Evolutionary conservation across 768 basidiomycete species (phyloP), one percentile per base, ranked within the genome.

Genomic region (Suillus spraguei): DNA sequence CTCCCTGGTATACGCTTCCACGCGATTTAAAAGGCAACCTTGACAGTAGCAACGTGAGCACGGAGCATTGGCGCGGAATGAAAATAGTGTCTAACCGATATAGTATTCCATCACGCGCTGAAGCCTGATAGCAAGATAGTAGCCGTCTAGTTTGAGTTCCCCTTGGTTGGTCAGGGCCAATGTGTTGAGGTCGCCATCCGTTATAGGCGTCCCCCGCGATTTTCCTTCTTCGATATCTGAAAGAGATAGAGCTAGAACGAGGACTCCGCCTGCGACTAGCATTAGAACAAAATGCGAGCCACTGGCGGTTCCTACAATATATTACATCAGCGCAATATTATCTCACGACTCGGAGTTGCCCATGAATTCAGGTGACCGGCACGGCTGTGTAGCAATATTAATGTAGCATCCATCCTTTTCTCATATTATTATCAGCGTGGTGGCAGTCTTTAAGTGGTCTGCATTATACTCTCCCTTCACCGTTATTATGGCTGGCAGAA

Each of bases 11-110:
- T 80, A 79, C 0, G 78, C 61, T 53, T 78, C 68, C n/a, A 82
- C 81, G 41, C 85, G 78, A 36, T 72, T 71, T 1, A 66, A 58
- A 39, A 85, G 47, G 63, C 85, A 87, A 24, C 60, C 69, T n/a
- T 64, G 65, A 71, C 84, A 86, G 64, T 87, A 83, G 56, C 69
- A 60, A 65, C 87, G 83, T 1, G 68, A 66, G 67, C 86, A 87
- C 2, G 80, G 73, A 1, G 81, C 78, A n/a, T 65, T 67, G n/a
- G 20, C 52, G 1, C 5, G 7, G 10, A 53, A n/a, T 35, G 2
- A 35, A 33, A 9, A 20, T 32, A 32, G 28, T 35, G 33, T 17
- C 52, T 53, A 33, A 53, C 52, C 20, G 32, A 53, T 32, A 33
- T 20, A 20, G 17, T 20, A 22, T 54, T 11, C 13, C n/a, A 35